phyloP scores from a whole-genome alignment of 495 filamentous ascomycete genomes.

The Xylaria telfairii region DNA sequence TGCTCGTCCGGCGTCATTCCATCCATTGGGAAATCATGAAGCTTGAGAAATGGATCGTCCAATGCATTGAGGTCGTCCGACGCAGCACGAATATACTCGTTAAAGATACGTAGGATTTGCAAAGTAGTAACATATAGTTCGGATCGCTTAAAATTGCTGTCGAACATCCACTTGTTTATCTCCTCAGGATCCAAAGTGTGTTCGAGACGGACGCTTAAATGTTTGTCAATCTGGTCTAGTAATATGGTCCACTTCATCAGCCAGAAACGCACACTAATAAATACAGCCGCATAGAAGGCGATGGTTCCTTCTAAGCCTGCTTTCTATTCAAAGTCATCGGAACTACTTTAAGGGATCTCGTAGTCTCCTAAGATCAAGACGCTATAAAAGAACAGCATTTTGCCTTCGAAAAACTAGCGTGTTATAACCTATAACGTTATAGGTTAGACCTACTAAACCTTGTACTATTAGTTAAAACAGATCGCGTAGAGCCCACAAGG shows the following conservation, averaged over 20 bases:
- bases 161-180: slow-evolving; percentile 4
- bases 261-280: neutral
- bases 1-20: neutral
- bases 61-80: neutral
- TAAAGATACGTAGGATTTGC: slow-evolving; percentile 1
- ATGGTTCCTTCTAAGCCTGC: slow-evolving; percentile 4
- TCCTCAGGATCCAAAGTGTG: neutral
- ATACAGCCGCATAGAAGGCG: neutral
- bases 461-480: too few species aligned
- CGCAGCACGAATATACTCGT: neutral
- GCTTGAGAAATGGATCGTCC: neutral
- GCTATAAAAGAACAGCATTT: too few species aligned
- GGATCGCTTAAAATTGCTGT: neutral
- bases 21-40: neutral
- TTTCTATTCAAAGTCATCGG: neutral
- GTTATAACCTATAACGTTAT: too few species aligned
- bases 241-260: neutral
- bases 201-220: neutral
- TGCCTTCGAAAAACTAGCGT: too few species aligned
- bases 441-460: too few species aligned
- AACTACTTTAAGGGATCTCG: neutral
- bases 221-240: neutral
- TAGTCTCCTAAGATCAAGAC: neutral
- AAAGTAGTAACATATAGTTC: neutral
- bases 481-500: too few species aligned